A percentile compares a stretch with the other conserved stretches of the same genome.
phyloP scores from a whole-genome alignment of 2,329 filamentous ascomycete genomes.

The Aspergillus candidus region DNA sequence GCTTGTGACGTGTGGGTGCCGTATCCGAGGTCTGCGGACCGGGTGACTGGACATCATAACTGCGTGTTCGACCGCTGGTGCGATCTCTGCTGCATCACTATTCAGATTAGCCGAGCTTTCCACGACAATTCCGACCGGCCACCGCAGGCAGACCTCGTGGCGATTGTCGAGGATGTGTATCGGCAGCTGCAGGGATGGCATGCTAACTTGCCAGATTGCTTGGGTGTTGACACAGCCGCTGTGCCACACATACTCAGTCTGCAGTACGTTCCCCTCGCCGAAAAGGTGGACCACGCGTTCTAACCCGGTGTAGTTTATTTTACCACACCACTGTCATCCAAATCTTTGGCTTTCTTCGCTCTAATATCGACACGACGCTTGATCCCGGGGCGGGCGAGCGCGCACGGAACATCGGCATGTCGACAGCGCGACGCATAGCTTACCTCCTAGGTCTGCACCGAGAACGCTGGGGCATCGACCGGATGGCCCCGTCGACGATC shows the following conservation, averaged over 20 bases:
- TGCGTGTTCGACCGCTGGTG: conserved; percentile 23
- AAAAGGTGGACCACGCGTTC: background rate
- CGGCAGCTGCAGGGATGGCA: conserved; percentile 20
- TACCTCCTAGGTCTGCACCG: conserved; percentile 21
- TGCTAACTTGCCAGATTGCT: conserved; percentile 19
- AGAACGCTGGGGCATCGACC: conserved; percentile 25
- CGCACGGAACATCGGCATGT: conserved; percentile 15
- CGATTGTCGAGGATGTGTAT: conserved; percentile 15
- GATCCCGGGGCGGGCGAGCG: conserved; percentile 4
- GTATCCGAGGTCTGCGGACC: conserved; percentile 17
- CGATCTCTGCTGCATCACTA: conserved; percentile 17
- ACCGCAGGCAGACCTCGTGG: conserved; percentile 6
- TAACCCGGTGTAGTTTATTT: conserved; percentile 14
- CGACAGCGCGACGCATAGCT: conserved; percentile 18
- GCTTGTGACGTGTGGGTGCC: conserved; percentile 17
- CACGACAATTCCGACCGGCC: conserved; percentile 12
- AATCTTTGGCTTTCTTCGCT: conserved; percentile 22
- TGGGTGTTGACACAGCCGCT: conserved; percentile 13
- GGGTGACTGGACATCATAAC: conserved; percentile 14
- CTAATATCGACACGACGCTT: conserved; percentile 2
- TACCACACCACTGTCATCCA: conserved; percentile 25
- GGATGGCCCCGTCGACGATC: conserved; percentile 19
- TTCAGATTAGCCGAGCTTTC: conserved; percentile 14
- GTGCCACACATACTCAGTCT: conserved; percentile 23
- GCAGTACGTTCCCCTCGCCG: conserved; percentile 16